Evolutionary conservation across 202 grass and related monocot species (phyloP).

Genomic region (Carex sylvatica): DNA sequence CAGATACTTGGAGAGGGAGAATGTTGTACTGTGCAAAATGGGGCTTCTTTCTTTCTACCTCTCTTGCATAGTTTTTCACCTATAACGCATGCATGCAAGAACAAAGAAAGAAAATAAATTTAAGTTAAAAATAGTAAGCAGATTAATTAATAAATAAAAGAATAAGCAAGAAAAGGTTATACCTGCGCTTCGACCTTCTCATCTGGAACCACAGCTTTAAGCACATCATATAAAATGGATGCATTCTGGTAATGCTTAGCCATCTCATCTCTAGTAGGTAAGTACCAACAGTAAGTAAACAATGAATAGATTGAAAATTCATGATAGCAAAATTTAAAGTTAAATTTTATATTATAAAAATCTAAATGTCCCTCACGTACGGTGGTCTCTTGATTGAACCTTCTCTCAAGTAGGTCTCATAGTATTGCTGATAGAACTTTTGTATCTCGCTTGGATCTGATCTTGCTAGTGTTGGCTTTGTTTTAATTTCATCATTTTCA

Average conservation of each 20-base stretch:
- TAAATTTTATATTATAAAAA: too few relatives aligned
- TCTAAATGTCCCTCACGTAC: constrained; percentile 16
- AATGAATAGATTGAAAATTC: not conserved
- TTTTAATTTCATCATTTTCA: constrained; percentile 72
- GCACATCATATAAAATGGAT: constrained; percentile 75
- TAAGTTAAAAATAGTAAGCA: constrained; percentile 2
- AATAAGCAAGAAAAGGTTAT: not conserved
- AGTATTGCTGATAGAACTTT: constrained; percentile 58
- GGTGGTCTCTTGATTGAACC: constrained; percentile 36
- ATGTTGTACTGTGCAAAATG: constrained; percentile 78
- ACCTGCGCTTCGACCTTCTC: constrained; percentile 42
- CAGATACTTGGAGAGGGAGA: constrained; percentile 79
- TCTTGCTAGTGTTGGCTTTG: constrained; percentile 24
- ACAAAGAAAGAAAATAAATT: constrained; percentile 1
- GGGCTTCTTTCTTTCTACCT: constrained; percentile 58
- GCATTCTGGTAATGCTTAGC: constrained; percentile 66
- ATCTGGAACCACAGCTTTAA: constrained; percentile 47
- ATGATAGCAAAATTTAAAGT: too few relatives aligned
- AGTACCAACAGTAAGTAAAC: too few relatives aligned
- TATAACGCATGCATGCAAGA: constrained; percentile 24
- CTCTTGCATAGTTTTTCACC: constrained; percentile 42
- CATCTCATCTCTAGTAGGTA: constrained; percentile 59
- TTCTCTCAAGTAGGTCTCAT: constrained; percentile 43
- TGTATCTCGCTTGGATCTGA: constrained; percentile 73
- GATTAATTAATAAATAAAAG: not conserved